Evolutionary conservation across 2,329 filamentous ascomycete species (phyloP).

Genomic region (Arthrinium phaeospermum): DNA sequence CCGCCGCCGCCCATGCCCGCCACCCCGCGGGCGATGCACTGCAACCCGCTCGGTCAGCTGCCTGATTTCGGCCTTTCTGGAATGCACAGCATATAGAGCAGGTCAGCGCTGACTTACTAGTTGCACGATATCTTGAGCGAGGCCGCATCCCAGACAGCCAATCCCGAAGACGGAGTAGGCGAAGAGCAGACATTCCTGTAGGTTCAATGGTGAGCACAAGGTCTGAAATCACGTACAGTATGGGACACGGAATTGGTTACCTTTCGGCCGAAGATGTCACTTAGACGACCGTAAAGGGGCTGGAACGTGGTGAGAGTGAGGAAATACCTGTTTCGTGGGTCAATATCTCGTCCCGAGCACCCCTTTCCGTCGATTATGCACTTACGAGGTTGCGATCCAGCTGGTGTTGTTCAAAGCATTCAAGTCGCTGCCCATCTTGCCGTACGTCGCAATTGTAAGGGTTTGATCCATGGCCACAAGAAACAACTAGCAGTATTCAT

Average conservation of each 20-base stretch:
- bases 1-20: constrained; percentile 62
- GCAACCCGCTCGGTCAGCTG: not conserved
- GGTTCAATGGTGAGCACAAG: not conserved
- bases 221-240: not conserved
- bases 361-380: constrained; percentile 30
- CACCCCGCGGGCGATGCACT: constrained; percentile 57
- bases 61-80: not conserved
- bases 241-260: not conserved
- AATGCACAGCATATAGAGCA: not conserved
- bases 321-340: constrained; percentile 28
- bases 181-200: constrained; percentile 56
- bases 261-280: constrained; percentile 67
- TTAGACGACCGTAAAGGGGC: constrained; percentile 67
- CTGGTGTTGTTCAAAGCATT: constrained; percentile 75
- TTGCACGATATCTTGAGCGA: constrained; percentile 63
- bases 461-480: constrained; percentile 78
- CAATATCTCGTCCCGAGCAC: constrained; percentile 31
- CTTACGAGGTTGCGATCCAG: constrained; percentile 65
- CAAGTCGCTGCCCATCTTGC: constrained; percentile 76
- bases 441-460: constrained; percentile 78
- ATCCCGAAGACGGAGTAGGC: constrained; percentile 63
- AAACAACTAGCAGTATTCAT: constrained; percentile 61
- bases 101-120: constrained; percentile 36
- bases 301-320: constrained; percentile 44
- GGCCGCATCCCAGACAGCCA: constrained; percentile 62